phyloP scores from a whole-genome alignment of 306 rosid species.

The Quercus dentata region DNA sequence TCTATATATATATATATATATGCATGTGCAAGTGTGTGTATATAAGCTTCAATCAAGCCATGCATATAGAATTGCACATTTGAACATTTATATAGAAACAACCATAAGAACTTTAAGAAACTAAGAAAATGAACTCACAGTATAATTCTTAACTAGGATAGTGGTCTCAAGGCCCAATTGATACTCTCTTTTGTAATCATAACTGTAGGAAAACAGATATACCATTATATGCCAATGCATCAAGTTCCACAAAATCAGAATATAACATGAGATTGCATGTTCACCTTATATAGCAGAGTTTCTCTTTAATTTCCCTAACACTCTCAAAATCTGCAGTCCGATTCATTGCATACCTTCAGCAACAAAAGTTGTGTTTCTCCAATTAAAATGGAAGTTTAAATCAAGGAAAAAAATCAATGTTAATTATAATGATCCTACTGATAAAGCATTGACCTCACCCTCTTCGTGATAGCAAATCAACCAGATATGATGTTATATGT shows the following conservation, averaged over 20 bases:
- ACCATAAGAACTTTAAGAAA: constrained; percentile 17
- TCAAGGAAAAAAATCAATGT: constrained; percentile 1
- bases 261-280: constrained; percentile 14
- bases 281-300: constrained; percentile 92
- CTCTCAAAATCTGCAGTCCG: constrained; percentile 94
- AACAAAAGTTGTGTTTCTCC: constrained; percentile 24
- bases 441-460: constrained; percentile 59
- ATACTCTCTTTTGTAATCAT: constrained; percentile 99
- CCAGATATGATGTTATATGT: constrained; percentile 95
- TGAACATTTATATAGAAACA: constrained; percentile 6
- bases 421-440: constrained; percentile 18
- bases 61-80: constrained; percentile 14
- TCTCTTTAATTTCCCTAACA: constrained; percentile 98
- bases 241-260: constrained; percentile 9
- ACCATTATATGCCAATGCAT: constrained; percentile 14
- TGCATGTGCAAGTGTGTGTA: not conserved
- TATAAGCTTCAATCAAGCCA: constrained; percentile 15
- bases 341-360: constrained; percentile 86
- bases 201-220: constrained; percentile 50
- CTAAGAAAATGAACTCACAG: constrained; percentile 53
- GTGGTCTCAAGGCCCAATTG: constrained; percentile 99
- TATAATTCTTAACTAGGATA: constrained; percentile 88
- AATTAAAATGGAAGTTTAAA: constrained; percentile 18
- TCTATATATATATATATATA: not conserved
- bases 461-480: constrained; percentile 95